Conservation (phyloP, 345 rosid genomes). For the Theobroma cacao region DNA sequence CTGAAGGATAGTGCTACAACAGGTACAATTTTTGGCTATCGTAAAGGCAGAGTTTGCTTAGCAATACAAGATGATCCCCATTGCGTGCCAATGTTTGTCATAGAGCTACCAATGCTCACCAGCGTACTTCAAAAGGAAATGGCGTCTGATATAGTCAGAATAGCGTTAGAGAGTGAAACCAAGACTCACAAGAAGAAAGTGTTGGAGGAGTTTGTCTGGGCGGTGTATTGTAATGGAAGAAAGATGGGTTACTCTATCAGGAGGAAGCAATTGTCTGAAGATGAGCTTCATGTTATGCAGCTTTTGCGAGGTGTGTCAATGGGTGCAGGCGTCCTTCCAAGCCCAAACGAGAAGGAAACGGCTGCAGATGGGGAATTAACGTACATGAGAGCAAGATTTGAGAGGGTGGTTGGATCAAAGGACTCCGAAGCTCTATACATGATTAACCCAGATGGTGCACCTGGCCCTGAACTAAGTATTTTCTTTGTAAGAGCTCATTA, state of each 20-base stretch:
- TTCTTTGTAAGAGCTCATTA: slow-evolving; percentile 76
- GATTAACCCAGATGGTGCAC: slow-evolving; percentile 92
- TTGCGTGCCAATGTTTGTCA: slow-evolving; percentile 69
- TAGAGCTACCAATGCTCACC: slow-evolving; percentile 84
- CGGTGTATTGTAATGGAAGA: slow-evolving; percentile 84
- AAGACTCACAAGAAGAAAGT: slow-evolving; percentile 71
- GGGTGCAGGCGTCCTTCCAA: slow-evolving; percentile 96
- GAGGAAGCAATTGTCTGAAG: slow-evolving; percentile 82
- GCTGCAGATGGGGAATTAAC: slow-evolving; percentile 72
- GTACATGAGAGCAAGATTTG: slow-evolving; percentile 87
- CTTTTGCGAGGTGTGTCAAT: slow-evolving; percentile 83
- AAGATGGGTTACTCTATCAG: slow-evolving; percentile 83
- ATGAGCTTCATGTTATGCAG: slow-evolving; percentile 85
- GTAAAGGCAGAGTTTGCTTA: slow-evolving; percentile 74
- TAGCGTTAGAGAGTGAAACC: slow-evolving; percentile 88
- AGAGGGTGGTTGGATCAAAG: slow-evolving; percentile 81
- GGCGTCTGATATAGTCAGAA: slow-evolving; percentile 85
- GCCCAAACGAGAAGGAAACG: slow-evolving; percentile 52
- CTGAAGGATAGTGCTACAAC: slow-evolving; percentile 83
- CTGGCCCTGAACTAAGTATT: slow-evolving; percentile 86
- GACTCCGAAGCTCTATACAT: slow-evolving; percentile 91
- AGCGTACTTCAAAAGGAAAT: slow-evolving; percentile 75
- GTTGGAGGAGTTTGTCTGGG: slow-evolving; percentile 94
- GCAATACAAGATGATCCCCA: slow-evolving; percentile 97
- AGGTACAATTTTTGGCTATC: slow-evolving; percentile 81